phyloP scores from a whole-genome alignment of 2,329 filamentous ascomycete species.

The Neonectria hederae region DNA sequence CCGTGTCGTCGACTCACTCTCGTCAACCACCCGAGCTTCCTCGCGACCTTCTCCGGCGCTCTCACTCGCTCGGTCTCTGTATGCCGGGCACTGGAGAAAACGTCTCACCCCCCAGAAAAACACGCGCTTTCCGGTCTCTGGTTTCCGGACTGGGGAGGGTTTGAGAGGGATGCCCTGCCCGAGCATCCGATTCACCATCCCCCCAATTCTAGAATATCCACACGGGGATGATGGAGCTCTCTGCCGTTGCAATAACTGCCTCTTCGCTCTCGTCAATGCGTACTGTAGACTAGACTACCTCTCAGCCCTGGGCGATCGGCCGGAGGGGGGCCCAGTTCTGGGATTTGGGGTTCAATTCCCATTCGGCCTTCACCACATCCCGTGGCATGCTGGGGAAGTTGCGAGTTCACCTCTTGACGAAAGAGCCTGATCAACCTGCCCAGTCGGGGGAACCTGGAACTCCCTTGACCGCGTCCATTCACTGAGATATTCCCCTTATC shows the following conservation, averaged over 20 bases:
- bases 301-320: slow-evolving; percentile 8
- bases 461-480: not conserved
- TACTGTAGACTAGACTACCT: not conserved
- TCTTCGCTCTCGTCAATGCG: slow-evolving; percentile 1
- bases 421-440: slow-evolving; percentile 3
- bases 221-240: not conserved
- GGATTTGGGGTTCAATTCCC: slow-evolving; percentile 22
- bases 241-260: slow-evolving; percentile 4
- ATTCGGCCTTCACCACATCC: slow-evolving; percentile 8
- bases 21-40: slow-evolving; percentile 19
- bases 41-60: not conserved
- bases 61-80: slow-evolving; percentile 19
- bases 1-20: slow-evolving; percentile 22
- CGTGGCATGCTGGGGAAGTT: slow-evolving; percentile 21
- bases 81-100: slow-evolving; percentile 16
- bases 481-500: not conserved
- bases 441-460: slow-evolving; percentile 12
- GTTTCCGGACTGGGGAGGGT: slow-evolving; percentile 25
- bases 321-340: slow-evolving; percentile 16
- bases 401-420: not conserved
- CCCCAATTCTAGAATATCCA: not conserved
- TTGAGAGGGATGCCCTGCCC: slow-evolving; percentile 1
- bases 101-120: slow-evolving; percentile 17
- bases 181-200: slow-evolving; percentile 8
- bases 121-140: slow-evolving; percentile 30